Evolutionary conservation across 805 yeast genomes (phyloP), one percentile per base, ranked within the genome.

Genomic region (Maudiozyma barnettii): DNA sequence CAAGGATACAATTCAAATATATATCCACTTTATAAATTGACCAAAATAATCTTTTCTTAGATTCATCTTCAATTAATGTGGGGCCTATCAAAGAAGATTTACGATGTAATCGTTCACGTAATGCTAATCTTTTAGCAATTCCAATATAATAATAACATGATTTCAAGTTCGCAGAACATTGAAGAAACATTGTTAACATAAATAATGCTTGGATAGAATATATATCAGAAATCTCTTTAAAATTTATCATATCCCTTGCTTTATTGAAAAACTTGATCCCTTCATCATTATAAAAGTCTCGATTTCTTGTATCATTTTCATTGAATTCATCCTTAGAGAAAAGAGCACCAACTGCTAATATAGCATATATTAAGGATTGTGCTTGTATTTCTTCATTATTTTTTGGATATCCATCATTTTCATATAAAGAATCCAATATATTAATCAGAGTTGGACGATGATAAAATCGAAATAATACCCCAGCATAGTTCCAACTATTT

Each of bases 81-180:
- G 75, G 70, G 54, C 80, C 79, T 14, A 70, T 70, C 54, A 78
- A 72, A 39, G 79, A 70, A 40, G 80, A 72, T 60, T 81, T 83
- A 51, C 95, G 69, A 64, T 89, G 96, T 18, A 87, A 68, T 0
- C 96, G 95, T 54, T 86, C 88, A 54, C 89, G 75, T 41, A 88
- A 63, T 0, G 95, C 91, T 21, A 90, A 79, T 59, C 96, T 70
- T 42, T 88, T 65, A 0, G 95, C 96, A 45, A 87, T 81, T 7
- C 96, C 96, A 51, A 88, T 84, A 62, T 87, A 89, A 0, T 95
- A 82, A 63, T 89, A 88, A 63, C 96, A 87, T 1, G 95, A 84
- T 0, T 91, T 81, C 48, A 89, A 70, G 53, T 93, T 74, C 0
- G 96, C 95, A 3, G 95, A 83, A 59, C 95, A 87, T 65, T 89